A percentile compares a stretch with the other conserved stretches of the same genome.
These are phyloP conservation scores for Phellopilus nigrolimitatus DNA, from an alignment of 1,284 basidiomycete genomes.

Conservation along the genomic window DNA sequence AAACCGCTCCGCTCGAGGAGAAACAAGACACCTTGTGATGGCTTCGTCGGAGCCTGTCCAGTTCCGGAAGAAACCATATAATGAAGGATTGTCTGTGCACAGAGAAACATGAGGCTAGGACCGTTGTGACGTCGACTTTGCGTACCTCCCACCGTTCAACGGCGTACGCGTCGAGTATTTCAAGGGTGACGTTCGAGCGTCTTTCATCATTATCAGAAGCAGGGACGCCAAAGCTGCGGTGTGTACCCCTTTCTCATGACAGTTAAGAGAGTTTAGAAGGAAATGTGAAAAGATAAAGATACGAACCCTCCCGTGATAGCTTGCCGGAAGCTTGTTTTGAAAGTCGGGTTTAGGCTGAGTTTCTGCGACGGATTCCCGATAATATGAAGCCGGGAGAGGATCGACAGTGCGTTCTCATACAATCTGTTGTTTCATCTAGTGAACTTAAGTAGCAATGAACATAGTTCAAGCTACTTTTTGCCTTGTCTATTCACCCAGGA, in stretches of 20 bases:
- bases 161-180: slow-evolving; percentile 80
- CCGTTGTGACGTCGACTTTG: neutral
- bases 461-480: slow-evolving; percentile 52
- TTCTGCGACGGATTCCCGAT: slow-evolving; percentile 57
- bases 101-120: slow-evolving; percentile 14
- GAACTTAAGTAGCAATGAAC: neutral
- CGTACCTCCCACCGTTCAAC: slow-evolving; percentile 91
- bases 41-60: slow-evolving; percentile 59
- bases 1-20: slow-evolving; percentile 83
- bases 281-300: neutral
- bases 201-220: slow-evolving; percentile 57
- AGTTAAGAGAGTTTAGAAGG: neutral
- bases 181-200: slow-evolving; percentile 47
- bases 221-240: slow-evolving; percentile 87
- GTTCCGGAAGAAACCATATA: slow-evolving; percentile 97
- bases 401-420: slow-evolving; percentile 66
- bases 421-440: slow-evolving; percentile 42
- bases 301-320: slow-evolving; percentile 91
- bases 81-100: slow-evolving; percentile 83
- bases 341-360: slow-evolving; percentile 67
- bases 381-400: slow-evolving; percentile 72
- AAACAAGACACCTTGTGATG: slow-evolving; percentile 78
- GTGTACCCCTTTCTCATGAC: slow-evolving; percentile 62
- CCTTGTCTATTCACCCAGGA: slow-evolving; percentile 78
- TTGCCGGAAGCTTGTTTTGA: slow-evolving; percentile 78